These are phyloP conservation scores for Lasiosphaeria ovina DNA, from an alignment of 495 filamentous ascomycete species.

Conservation along the genomic window DNA sequence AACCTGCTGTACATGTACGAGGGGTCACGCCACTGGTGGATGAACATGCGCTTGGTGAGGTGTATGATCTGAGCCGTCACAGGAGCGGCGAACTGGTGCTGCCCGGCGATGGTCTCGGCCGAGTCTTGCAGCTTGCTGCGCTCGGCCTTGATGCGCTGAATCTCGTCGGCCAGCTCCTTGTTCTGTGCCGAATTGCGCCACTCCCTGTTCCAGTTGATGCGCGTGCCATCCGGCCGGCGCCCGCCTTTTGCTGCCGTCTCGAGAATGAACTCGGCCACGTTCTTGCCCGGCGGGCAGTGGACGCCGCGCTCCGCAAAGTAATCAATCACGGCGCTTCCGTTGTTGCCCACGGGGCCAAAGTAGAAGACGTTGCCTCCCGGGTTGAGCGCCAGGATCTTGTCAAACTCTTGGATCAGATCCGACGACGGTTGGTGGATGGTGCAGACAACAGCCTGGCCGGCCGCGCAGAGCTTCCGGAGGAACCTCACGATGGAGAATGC, in stretches of 20 bases:
- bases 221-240: constrained; percentile 64
- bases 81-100: constrained; percentile 39
- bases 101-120: background rate
- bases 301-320: constrained; percentile 64
- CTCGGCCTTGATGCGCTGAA: constrained; percentile 59
- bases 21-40: constrained; percentile 77
- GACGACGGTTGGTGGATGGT: constrained; percentile 81
- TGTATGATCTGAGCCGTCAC: constrained; percentile 42
- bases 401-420: constrained; percentile 73
- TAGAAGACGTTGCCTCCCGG: constrained; percentile 70
- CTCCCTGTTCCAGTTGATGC: constrained; percentile 74
- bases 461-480: constrained; percentile 75
- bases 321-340: constrained; percentile 45
- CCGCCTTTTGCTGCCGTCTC: constrained; percentile 73
- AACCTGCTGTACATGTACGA: constrained; percentile 68
- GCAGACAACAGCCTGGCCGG: constrained; percentile 69
- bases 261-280: constrained; percentile 83
- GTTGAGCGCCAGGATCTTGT: constrained; percentile 66
- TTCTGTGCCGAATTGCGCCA: constrained; percentile 75
- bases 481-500: constrained; percentile 82
- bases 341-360: constrained; percentile 58
- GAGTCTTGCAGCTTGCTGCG: background rate
- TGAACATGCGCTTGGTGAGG: constrained; percentile 62
- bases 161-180: constrained; percentile 60
- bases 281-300: constrained; percentile 61